Evolutionary conservation across 208 protist species (phyloP), one percentile per base, ranked within the genome.

Genomic region (Wallacemonas sp.): DNA sequence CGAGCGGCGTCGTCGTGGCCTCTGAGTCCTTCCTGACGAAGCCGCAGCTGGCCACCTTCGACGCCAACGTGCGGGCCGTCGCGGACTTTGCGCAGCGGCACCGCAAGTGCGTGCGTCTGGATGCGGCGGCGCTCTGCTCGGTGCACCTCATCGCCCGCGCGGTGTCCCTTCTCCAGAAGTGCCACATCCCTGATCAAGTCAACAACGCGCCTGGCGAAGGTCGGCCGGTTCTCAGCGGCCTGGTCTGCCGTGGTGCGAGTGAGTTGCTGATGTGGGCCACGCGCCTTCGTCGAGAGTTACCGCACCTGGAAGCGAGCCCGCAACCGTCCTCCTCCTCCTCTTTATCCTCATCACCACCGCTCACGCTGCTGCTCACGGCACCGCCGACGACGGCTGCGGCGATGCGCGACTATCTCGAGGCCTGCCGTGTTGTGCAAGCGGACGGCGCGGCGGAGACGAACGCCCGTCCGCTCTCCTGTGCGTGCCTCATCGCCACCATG

Each of bases 191-290:
- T 19, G 44, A 23, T 23, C n/a, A n/a, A n/a, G 44, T 26, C 47
- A 8, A 33, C 26, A 30, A 33, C 11, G 52, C 4, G 16, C 9
- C 17, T 39, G 29, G 30, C 30, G 30, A 17, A 9, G 32, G 52
- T 11, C 58, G 44, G 2, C 57, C 34, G 0, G 41, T 73, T 43
- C 46, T 78, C 9, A 46, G 64, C 0, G 72, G 72, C 12, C 54
- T 78, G 9, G 39, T 72, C 41, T 71, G 58, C 11, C 57, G 49
- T 12, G 65, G 61, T 12, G 61, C 67, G 16, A n/a, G 32, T 17
- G 72, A 78, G 56, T 52, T 57, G 2, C 24, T 73, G 43, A 30
- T 56, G 39, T 78, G 72, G 72, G 72, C 67, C 8, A 44, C 21
- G 27, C 72, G 72, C 29, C 52, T 58, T 16, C 6, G n/a, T 16